Conservation (phyloP, 225 moss, liverwort and hornwort genomes). For the Pleurozium schreberi region DNA sequence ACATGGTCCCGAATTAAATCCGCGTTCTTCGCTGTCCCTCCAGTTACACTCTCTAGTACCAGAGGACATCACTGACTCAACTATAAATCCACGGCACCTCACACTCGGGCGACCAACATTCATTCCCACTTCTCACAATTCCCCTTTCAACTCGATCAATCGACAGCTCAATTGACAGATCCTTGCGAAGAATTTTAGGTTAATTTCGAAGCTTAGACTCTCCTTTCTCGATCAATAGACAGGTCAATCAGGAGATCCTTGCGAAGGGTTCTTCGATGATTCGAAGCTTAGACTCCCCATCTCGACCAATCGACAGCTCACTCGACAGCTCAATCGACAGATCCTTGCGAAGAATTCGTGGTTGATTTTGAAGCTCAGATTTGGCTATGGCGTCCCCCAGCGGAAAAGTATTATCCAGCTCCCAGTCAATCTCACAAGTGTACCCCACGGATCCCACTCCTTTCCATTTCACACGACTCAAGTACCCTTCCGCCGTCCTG, state of each 20-base stretch:
- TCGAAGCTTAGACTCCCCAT: not conserved
- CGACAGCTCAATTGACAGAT: too few relatives aligned
- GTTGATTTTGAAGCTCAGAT: not conserved
- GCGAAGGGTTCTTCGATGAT: too few relatives aligned
- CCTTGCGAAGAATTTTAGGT: not conserved
- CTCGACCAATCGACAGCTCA: too few relatives aligned
- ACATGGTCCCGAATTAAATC: not conserved
- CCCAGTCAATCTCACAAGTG: not conserved
- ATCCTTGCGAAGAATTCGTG: not conserved
- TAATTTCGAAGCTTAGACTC: too few relatives aligned
- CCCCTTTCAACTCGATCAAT: too few relatives aligned
- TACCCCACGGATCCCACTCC: slow-evolving; percentile 4
- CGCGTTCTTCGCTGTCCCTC: not conserved
- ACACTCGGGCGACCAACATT: too few relatives aligned
- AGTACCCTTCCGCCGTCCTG: not conserved
- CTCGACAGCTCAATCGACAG: not conserved
- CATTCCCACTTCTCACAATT: too few relatives aligned
- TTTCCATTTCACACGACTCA: not conserved
- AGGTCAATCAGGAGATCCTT: not conserved
- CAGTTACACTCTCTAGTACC: not conserved
- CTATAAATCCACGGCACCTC: not conserved
- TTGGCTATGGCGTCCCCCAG: not conserved
- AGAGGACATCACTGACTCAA: not conserved
- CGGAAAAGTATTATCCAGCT: not conserved
- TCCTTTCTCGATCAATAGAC: not conserved